Evolutionary conservation across 2,329 filamentous ascomycete genomes (phyloP).

Genomic region (Pseudogymnoascus sp.): DNA sequence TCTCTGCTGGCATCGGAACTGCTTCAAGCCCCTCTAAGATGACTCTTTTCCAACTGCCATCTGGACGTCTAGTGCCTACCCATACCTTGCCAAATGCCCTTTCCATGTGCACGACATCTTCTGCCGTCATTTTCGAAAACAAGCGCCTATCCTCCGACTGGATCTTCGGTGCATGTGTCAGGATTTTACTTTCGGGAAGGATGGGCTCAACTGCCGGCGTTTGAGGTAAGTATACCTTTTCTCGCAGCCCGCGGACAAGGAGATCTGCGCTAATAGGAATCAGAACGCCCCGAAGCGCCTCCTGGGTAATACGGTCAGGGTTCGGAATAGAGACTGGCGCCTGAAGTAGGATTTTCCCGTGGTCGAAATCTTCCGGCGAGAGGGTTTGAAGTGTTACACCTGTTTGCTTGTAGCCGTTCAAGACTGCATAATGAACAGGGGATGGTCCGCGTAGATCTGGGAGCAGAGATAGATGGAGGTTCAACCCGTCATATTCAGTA

Average conservation of each 20-base stretch:
- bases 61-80: conserved; percentile 35
- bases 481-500: conserved; percentile 77
- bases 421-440: conserved; percentile 76
- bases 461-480: conserved; percentile 86
- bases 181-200: conserved; percentile 19
- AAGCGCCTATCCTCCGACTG: conserved; percentile 54
- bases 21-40: conserved; percentile 21
- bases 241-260: conserved; percentile 57
- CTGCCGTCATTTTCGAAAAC: conserved; percentile 44
- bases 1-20: conserved; percentile 9
- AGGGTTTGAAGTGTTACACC: conserved; percentile 86
- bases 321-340: conserved; percentile 49
- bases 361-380: conserved; percentile 67
- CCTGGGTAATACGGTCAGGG: conserved; percentile 37
- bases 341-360: conserved; percentile 64
- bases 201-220: conserved; percentile 18
- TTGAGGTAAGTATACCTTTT: conserved; percentile 55
- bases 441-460: conserved; percentile 81
- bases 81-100: conserved; percentile 60
- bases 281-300: conserved; percentile 45
- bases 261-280: conserved; percentile 60
- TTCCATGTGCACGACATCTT: conserved; percentile 46
- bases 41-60: conserved; percentile 17
- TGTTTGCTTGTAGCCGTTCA: conserved; percentile 50
- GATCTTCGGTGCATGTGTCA: conserved; percentile 64